Base-by-base conservation (phyloP, 2,329 filamentous ascomycete genomes). In the Coniella lustricola region DNA sequence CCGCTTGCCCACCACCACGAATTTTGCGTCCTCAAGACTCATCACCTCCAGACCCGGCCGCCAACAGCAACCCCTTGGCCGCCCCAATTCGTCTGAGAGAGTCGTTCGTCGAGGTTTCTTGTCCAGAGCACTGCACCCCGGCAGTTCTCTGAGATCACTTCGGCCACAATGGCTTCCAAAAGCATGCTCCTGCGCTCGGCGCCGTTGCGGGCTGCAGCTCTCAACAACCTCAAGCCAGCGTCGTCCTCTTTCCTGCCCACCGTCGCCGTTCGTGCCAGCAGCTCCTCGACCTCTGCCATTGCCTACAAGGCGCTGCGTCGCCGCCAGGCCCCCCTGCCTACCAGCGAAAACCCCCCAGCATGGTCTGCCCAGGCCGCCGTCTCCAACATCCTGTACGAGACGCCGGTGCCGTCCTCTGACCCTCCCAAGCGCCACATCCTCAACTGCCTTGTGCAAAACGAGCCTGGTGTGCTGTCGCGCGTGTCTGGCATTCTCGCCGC, bases 381-480 rank as follows among this genome's bases (percentile, higher is more conserved):
- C 57, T 95, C 89, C 64, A 95, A 91, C 67, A 98, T 98, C 64
- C 87, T 98, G 68, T 98, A 98, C 76, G 93, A 98, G 77, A 97
- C 90, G 3, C 93, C 93, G 5, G 77, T 87, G 16, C 87, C 90
- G 7, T 90, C 89, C 13, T 77, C 77, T 60, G 83, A 83, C 20
- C 91, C 93, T 8, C 85, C 89, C 38, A 97, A 95, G 74, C 85
- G 90, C 47, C 93, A 98, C 70, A 81, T 98, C 64, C 84, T 98
- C 69, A 98, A 98, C 73, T 98, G 93, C 67, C 80, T 98, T 54
- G 93, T 98, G 53, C 93, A 98, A 71, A 98, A 98, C 72, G 93
- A 98, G 74, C 93, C 93, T 12, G 93, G 93, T 72, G 93, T 98
- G 49, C 76, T 98, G 50, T 97, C 91, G 45, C 90, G 93, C 52